Conservation (phyloP, 139 green algal species). For the Prasinococcaceae sp. region DNA sequence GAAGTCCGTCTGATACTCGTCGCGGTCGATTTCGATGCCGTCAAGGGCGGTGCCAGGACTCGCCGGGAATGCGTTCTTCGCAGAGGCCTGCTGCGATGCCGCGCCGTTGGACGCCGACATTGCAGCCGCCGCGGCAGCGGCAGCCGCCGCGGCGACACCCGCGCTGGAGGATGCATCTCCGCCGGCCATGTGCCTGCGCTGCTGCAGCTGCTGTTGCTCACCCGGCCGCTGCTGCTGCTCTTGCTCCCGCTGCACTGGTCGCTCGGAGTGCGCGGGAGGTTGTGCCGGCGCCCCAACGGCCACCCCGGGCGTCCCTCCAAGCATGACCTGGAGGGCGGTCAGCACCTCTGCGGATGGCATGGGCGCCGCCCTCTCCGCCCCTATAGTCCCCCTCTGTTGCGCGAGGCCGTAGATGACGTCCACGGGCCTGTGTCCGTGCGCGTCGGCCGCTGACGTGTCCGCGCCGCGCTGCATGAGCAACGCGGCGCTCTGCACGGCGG, state of each 20-base stretch:
- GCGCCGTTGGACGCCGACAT: neutral
- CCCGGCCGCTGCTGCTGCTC: too few relatives aligned
- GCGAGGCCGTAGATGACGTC: slow-evolving; percentile 2
- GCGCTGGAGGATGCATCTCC: neutral
- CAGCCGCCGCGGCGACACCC: neutral
- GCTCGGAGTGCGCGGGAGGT: too few relatives aligned
- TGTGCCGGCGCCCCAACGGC: too few relatives aligned
- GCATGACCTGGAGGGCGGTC: neutral
- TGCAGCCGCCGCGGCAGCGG: neutral
- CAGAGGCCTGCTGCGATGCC: neutral
- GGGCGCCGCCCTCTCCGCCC: neutral
- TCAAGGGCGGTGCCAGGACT: slow-evolving; percentile 1
- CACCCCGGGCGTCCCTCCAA: neutral
- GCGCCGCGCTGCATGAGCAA: slow-evolving; percentile 8
- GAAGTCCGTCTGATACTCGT: slow-evolving; percentile 20
- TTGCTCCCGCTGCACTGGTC: too few relatives aligned
- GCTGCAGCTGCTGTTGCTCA: neutral
- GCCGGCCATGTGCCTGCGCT: neutral
- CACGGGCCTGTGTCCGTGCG: neutral
- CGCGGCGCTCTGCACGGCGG: neutral
- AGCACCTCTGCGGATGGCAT: neutral
- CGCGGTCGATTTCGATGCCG: neutral
- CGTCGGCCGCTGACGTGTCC: neutral
- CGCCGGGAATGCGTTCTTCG: neutral
- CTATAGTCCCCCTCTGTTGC: too few relatives aligned